A percentile compares a stretch with the other conserved stretches of the same genome.
Conservation (phyloP, 331 rosid species). For the Pyrus hybrid region DNA sequence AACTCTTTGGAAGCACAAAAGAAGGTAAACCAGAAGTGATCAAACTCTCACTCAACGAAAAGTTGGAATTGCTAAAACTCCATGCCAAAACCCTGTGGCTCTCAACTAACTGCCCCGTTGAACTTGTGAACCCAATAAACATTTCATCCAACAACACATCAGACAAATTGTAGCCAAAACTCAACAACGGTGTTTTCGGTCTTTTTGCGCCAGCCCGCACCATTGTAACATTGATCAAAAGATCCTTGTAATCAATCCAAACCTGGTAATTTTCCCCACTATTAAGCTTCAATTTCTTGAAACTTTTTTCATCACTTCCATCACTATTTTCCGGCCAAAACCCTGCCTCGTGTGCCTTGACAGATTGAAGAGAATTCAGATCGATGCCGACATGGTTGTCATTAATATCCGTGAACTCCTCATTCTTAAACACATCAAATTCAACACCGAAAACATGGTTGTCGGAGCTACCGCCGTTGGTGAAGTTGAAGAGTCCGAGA, state of each 20-base stretch:
- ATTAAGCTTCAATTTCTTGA: slow-evolving; percentile 47
- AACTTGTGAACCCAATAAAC: slow-evolving; percentile 75
- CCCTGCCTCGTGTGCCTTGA: slow-evolving; percentile 37
- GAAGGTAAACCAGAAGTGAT: slow-evolving; percentile 47
- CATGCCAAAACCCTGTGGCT: slow-evolving; percentile 73
- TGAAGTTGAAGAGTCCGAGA: slow-evolving; percentile 57
- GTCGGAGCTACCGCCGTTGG: slow-evolving; percentile 33
- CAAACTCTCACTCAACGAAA: slow-evolving; percentile 42
- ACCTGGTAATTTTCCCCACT: slow-evolving; percentile 67
- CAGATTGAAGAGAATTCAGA: slow-evolving; percentile 54
- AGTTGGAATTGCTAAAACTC: slow-evolving; percentile 72
- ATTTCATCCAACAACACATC: slow-evolving; percentile 61
- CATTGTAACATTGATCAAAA: slow-evolving; percentile 55
- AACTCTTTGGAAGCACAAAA: slow-evolving; percentile 54
- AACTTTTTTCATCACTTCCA: slow-evolving; percentile 10
- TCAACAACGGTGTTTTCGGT: slow-evolving; percentile 50
- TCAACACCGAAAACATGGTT: slow-evolving; percentile 75
- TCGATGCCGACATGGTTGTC: slow-evolving; percentile 77
- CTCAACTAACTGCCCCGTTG: slow-evolving; percentile 67
- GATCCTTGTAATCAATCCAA: slow-evolving; percentile 72
- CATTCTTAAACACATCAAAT: slow-evolving; percentile 64
- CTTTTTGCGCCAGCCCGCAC: slow-evolving; percentile 41
- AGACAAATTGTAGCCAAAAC: slow-evolving; percentile 31
- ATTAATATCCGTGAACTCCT: slow-evolving; percentile 54
- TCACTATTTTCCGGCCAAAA: slow-evolving; percentile 33